Evolutionary conservation across 495 filamentous ascomycete species (phyloP).

Genomic region (Aspergillus funiculosus): DNA sequence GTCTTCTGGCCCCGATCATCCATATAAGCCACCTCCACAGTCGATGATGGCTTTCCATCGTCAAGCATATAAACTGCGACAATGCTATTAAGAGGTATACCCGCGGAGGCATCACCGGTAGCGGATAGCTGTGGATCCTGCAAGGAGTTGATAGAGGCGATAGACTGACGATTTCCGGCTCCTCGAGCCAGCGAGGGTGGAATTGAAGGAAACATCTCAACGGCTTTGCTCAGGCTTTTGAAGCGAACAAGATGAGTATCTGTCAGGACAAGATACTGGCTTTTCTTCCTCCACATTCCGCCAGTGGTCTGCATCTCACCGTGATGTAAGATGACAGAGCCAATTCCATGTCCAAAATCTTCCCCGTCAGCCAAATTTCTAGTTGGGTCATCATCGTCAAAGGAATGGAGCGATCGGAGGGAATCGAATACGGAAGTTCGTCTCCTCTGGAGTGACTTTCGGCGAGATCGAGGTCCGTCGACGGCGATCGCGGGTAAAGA

Average conservation of each 20-base stretch:
- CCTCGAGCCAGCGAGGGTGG: slow-evolving; percentile 37
- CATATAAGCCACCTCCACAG: slow-evolving; percentile 69
- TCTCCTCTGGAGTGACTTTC: slow-evolving; percentile 45
- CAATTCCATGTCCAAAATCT: slow-evolving; percentile 32
- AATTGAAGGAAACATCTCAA: slow-evolving; percentile 57
- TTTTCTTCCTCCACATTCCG: slow-evolving; percentile 76
- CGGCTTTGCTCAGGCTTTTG: slow-evolving; percentile 65
- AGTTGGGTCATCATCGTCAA: slow-evolving; percentile 46
- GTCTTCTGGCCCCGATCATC: slow-evolving; percentile 64
- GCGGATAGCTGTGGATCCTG: slow-evolving; percentile 54
- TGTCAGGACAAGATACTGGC: slow-evolving; percentile 87
- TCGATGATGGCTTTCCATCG: slow-evolving; percentile 69
- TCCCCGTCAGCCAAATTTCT: slow-evolving; percentile 32
- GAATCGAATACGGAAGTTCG: slow-evolving; percentile 55
- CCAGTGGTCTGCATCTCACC: slow-evolving; percentile 77
- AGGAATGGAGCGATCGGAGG: slow-evolving; percentile 45
- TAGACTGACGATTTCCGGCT: slow-evolving; percentile 46
- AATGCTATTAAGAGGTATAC: slow-evolving; percentile 65
- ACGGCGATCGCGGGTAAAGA: slow-evolving; percentile 22
- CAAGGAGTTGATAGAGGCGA: slow-evolving; percentile 54
- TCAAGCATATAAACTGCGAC: slow-evolving; percentile 76
- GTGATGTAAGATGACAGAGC: slow-evolving; percentile 53
- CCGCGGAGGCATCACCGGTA: slow-evolving; percentile 42
- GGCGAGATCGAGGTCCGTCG: slow-evolving; percentile 30
- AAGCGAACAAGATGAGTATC: slow-evolving; percentile 76